Percentiles rank a stretch among this genome's conserved stretches.
Conservation (phyloP, 345 rosid species). For the Lenwebbia sp. region DNA sequence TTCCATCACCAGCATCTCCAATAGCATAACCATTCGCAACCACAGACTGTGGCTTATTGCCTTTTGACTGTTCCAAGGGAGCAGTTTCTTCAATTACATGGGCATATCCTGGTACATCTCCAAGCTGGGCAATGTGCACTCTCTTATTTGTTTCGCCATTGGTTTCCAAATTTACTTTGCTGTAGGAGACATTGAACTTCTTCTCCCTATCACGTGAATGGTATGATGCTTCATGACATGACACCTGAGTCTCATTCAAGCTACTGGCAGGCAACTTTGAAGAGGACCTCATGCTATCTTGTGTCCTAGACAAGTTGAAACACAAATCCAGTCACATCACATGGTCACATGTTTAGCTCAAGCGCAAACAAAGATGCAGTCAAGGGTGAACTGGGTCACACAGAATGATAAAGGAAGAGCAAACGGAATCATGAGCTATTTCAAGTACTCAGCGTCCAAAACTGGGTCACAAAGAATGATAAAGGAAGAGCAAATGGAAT, state of each 20-base stretch:
- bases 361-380: not conserved
- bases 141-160: slow-evolving; percentile 32
- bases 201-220: slow-evolving; percentile 33
- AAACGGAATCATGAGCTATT: not conserved
- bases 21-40: slow-evolving; percentile 9
- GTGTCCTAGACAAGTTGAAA: slow-evolving; percentile 24
- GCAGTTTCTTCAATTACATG: slow-evolving; percentile 28
- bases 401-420: not conserved
- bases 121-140: slow-evolving; percentile 33
- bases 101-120: slow-evolving; percentile 36
- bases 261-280: slow-evolving; percentile 9
- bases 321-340: not conserved
- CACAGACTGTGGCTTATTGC: slow-evolving; percentile 9
- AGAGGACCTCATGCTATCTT: slow-evolving; percentile 13
- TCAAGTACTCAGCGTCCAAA: not conserved
- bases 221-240: slow-evolving; percentile 20
- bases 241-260: slow-evolving; percentile 14
- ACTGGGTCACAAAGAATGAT: not conserved
- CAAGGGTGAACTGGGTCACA: not conserved
- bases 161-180: slow-evolving; percentile 23
- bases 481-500: not conserved
- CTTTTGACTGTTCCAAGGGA: slow-evolving; percentile 11
- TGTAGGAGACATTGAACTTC: slow-evolving; percentile 36
- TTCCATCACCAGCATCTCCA: slow-evolving; percentile 6
- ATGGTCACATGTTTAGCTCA: not conserved